Percentiles rank a stretch among this genome's conserved stretches.
phyloP scores from a whole-genome alignment of 2,329 filamentous ascomycete genomes.

The Sporothrix pallida region DNA sequence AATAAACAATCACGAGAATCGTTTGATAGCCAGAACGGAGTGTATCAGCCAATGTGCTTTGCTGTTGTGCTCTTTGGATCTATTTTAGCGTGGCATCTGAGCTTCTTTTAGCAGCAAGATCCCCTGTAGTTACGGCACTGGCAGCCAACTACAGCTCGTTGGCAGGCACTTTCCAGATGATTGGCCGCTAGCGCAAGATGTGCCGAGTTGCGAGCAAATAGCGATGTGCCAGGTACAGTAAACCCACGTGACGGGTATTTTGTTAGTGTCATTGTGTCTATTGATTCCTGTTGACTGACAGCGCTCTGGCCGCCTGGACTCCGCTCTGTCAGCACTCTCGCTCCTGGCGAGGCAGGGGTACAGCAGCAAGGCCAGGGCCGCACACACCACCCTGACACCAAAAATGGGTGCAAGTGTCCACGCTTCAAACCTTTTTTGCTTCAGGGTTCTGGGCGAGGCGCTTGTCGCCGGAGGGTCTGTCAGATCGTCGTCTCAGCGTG shows the following conservation, averaged over 20 bases:
- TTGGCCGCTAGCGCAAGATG: not conserved
- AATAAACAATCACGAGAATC: not conserved
- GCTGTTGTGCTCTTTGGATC: not conserved
- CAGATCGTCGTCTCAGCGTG: constrained; percentile 34
- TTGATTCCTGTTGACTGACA: not conserved
- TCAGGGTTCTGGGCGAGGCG: constrained; percentile 29
- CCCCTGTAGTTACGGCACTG: not conserved
- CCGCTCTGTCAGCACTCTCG: constrained; percentile 23
- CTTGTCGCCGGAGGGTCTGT: constrained; percentile 26
- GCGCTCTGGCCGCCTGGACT: constrained; percentile 19
- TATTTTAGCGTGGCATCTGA: constrained; percentile 15
- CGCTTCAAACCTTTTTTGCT: constrained; percentile 32
- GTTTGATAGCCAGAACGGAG: not conserved
- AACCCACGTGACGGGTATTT: not conserved
- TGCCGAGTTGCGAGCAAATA: constrained; percentile 2
- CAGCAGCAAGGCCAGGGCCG: not conserved
- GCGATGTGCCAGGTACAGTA: not conserved
- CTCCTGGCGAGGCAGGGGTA: constrained; percentile 12
- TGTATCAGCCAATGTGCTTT: not conserved
- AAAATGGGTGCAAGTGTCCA: constrained; percentile 8
- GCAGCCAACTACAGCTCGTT: not conserved
- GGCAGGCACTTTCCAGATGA: not conserved
- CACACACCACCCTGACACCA: constrained; percentile 9
- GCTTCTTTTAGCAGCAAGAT: not conserved
- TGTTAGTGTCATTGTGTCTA: not conserved